These are phyloP conservation scores for Naganishia sp. DNA, from an alignment of 1,284 basidiomycete genomes.

Conservation along the genomic window DNA sequence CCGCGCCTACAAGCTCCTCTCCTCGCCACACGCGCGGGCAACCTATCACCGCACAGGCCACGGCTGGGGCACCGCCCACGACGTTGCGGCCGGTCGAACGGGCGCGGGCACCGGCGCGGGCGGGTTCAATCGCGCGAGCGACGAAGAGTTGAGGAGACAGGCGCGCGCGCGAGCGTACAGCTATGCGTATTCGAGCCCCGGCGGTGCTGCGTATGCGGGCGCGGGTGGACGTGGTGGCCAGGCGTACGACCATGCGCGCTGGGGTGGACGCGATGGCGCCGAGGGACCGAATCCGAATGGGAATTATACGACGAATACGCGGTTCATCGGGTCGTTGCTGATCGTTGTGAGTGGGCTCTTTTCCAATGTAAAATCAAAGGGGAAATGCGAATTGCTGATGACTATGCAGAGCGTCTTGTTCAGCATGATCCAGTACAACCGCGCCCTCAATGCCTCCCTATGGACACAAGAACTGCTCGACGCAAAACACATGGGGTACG, in stretches of 20 bases:
- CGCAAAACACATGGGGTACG: constrained; percentile 47
- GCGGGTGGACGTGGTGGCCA: constrained; percentile 16
- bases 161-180: constrained; percentile 23
- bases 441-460: constrained; percentile 36
- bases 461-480: constrained; percentile 40
- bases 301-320: constrained; percentile 32
- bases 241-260: constrained; percentile 26
- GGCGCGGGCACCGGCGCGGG: not conserved
- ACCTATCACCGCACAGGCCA: constrained; percentile 47
- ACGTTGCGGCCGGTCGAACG: constrained; percentile 12
- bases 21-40: constrained; percentile 39
- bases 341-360: constrained; percentile 28
- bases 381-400: not conserved
- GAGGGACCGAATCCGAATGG: constrained; percentile 28
- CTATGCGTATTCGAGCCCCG: constrained; percentile 10
- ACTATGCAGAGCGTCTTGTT: constrained; percentile 30
- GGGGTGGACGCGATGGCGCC: constrained; percentile 27
- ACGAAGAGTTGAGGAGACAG: constrained; percentile 26
- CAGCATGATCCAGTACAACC: constrained; percentile 31
- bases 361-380: not conserved
- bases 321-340: constrained; percentile 29
- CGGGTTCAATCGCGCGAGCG: constrained; percentile 19
- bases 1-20: constrained; percentile 51
- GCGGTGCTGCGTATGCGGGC: not conserved
- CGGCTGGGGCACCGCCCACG: constrained; percentile 42